phyloP scores from a whole-genome alignment of 192 early-diverging fungal species.

The Dissophora ornata region DNA sequence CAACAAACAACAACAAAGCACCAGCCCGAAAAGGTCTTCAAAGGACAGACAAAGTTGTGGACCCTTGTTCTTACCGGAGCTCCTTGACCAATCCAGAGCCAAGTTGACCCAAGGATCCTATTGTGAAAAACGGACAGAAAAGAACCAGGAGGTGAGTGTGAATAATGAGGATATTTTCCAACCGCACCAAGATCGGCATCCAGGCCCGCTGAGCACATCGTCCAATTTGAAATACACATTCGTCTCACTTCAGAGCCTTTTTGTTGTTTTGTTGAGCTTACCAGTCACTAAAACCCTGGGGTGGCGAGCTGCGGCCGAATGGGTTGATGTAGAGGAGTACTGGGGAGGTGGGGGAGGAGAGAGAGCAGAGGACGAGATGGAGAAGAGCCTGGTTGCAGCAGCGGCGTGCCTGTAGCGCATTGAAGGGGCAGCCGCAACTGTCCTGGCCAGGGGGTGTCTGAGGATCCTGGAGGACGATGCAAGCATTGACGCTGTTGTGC shows the following conservation, averaged over 20 bases:
- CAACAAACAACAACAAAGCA: conserved; percentile 8
- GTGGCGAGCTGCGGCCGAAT: conserved; percentile 24
- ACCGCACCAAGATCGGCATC: too few species aligned
- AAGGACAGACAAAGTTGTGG: neutral
- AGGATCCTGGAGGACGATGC: conserved; percentile 19
- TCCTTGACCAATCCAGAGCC: conserved; percentile 70
- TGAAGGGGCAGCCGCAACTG: neutral
- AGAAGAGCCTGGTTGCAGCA: neutral
- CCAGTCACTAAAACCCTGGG: conserved; percentile 73
- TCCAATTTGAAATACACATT: too few species aligned
- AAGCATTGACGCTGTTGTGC: conserved; percentile 7
- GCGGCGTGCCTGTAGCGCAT: conserved; percentile 6
- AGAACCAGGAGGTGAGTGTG: neutral
- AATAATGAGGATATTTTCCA: too few species aligned
- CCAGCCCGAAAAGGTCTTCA: neutral
- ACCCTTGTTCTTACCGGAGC: conserved; percentile 57
- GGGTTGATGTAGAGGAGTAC: neutral
- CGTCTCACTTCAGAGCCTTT: too few species aligned
- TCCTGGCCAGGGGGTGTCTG: conserved; percentile 5
- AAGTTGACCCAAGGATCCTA: conserved; percentile 68
- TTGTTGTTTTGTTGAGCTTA: too few species aligned
- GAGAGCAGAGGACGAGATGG: conserved; percentile 2
- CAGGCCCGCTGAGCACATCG: too few species aligned
- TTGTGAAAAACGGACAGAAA: neutral
- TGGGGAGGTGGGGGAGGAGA: conserved; percentile 9